phyloP scores from a whole-genome alignment of 1,284 basidiomycete genomes.

The Apiotrichum akiyoshidainum region DNA sequence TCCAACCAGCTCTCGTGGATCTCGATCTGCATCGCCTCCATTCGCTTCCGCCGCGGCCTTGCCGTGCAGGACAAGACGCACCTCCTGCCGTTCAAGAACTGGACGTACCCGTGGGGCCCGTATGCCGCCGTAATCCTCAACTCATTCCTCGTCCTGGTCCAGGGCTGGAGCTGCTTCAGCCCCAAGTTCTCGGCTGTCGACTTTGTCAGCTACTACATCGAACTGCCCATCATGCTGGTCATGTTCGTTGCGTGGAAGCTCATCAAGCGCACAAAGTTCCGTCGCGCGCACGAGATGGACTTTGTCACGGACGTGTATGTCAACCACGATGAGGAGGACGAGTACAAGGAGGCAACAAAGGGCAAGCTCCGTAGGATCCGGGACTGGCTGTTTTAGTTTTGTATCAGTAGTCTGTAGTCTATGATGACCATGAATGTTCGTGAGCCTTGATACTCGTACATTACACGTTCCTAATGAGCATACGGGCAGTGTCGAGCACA shows the following conservation, averaged over 20 bases:
- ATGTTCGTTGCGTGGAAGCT: conserved; percentile 58
- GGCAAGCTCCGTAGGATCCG: not conserved
- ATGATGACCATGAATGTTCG: too few relatives aligned
- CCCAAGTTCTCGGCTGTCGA: conserved; percentile 14
- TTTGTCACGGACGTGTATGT: conserved; percentile 58
- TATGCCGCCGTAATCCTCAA: conserved; percentile 36
- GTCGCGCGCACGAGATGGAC: conserved; percentile 34
- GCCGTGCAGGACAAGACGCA: conserved; percentile 64
- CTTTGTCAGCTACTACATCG: conserved; percentile 53
- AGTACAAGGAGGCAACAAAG: not conserved
- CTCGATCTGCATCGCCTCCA: conserved; percentile 73
- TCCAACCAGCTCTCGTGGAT: conserved; percentile 61
- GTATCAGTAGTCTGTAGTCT: not conserved
- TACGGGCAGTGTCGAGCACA: conserved; percentile 54
- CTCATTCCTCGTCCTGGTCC: conserved; percentile 45
- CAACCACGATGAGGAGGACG: conserved; percentile 54
- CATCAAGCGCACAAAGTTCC: conserved; percentile 34
- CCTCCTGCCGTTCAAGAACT: conserved; percentile 59
- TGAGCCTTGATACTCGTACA: not conserved
- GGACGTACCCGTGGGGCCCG: conserved; percentile 34
- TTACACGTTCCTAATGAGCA: conserved; percentile 51
- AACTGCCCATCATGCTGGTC: conserved; percentile 70
- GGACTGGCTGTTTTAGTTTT: not conserved
- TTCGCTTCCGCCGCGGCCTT: conserved; percentile 72
- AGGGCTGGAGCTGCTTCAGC: conserved; percentile 58